Base-by-base conservation (phyloP, 176 grass and related monocot species). In the Oryza rufipogon region DNA sequence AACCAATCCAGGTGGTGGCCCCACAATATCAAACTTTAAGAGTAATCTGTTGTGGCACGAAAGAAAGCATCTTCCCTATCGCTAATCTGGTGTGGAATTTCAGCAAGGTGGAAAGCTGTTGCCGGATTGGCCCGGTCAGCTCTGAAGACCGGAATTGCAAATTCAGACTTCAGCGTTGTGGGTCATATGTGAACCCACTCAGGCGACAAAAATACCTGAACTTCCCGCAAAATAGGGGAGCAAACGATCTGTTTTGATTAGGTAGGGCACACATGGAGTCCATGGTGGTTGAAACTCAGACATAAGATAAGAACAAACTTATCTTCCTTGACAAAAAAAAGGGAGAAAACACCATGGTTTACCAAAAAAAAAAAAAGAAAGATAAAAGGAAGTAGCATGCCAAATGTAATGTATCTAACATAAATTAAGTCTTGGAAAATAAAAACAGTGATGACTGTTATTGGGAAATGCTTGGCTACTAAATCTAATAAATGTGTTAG, bases 31-130 rank as follows among this genome's bases (percentile, higher is more conserved):
- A 38, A 51, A 56, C 9, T 63, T 14, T 26, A 28, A 64, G 23
- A 17, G 61, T 41, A 54, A 61, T 65, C 16, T 68, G 22, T 52
- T 52, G 51, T 52, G 64, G 45, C 47, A 81, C 3, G 1, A 52
- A 76, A 81, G 0, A 78, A 72, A 17, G 5, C 58, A 81, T 14
- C 45, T 60, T 58, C 33, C 11, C 60, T 73, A 22, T 71, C 2
- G 20, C 8, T 56, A 56, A 71, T 56, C 66, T 81, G 22, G 78
- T 66, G 70, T 86, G 16, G 51, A 81, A 85, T 81, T 65, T 16
- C 77, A 85, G 64, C 82, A 76, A 81, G 64, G 20, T 64, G 68
- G 69, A 80, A 66, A 88, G 25, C 78, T 73, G 80, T 22, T 32
- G 67, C 32, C 7, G 70, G 48, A 83, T 78, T 42, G 56, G 34